Evolutionary conservation across 176 grass and related monocot species (phyloP).

Genomic region (Themeda triandra): DNA sequence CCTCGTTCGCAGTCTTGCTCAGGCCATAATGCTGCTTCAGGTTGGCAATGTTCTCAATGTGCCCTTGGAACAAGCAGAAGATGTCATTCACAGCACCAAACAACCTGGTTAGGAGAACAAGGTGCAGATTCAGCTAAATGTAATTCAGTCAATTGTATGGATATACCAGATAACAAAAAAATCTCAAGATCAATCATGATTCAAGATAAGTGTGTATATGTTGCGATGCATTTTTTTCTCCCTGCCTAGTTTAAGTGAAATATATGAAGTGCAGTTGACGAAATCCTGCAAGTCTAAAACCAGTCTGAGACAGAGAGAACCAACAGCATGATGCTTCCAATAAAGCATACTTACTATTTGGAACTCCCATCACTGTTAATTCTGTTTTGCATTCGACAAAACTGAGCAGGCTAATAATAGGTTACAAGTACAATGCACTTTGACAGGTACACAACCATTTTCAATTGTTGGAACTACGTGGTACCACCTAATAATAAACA

Average conservation of each 20-base stretch:
- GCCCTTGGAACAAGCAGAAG: slow-evolving; percentile 87
- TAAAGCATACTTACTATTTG: neutral
- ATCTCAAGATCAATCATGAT: neutral
- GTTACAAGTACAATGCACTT: slow-evolving; percentile 13
- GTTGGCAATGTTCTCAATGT: slow-evolving; percentile 76
- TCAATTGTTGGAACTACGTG: slow-evolving; percentile 9
- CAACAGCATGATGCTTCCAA: neutral
- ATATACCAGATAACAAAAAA: neutral
- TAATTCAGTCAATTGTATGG: neutral
- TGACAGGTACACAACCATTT: neutral
- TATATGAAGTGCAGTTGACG: neutral
- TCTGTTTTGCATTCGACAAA: neutral
- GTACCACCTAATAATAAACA: neutral
- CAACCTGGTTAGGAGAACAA: slow-evolving; percentile 45
- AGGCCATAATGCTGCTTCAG: slow-evolving; percentile 93
- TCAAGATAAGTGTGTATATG: neutral
- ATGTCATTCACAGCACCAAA: slow-evolving; percentile 82
- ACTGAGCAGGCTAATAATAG: neutral
- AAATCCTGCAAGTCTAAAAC: neutral
- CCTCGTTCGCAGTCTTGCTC: slow-evolving; percentile 78
- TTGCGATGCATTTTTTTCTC: neutral
- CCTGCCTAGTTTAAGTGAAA: neutral
- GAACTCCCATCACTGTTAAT: neutral
- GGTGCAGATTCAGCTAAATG: neutral
- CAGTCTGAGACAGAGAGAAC: neutral